Base-by-base conservation (phyloP, 768 basidiomycete species). In the Pholiota microspora region DNA sequence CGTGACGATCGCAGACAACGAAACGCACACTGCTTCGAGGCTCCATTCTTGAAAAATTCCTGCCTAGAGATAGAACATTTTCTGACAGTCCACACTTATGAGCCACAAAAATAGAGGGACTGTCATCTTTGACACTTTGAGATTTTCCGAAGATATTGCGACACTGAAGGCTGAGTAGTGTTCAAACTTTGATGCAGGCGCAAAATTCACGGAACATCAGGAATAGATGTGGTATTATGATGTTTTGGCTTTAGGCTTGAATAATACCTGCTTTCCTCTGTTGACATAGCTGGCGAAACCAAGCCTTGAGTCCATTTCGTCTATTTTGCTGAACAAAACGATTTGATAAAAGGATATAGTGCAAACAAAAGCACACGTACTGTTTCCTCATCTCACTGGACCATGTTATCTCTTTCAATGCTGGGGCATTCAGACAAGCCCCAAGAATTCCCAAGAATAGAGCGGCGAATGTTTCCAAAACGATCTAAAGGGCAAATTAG, bases 331-430 rank as follows among this genome's bases (percentile, higher is more conserved):
- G 40, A 27, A 25, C 9, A 47, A 32, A 25, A 52, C 53, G 32
- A 40, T n/a, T 32, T 38, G 52, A 56, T 31, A 44, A 36, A 38
- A 34, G 12, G 24, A n/a, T 36, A 12, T 8, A 27, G 6, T 12
- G 32, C 4, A 24, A 29, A 1, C 4, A 21, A 16, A 15, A 18
- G 32, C 10, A 35, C 7, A 69, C 83, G 60, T 61, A 92, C 92
- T 86, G 79, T 65, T 80, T 85, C 62, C 80, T 81, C 92, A 94
- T 94, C 71, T 95, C 92, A 61, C 88, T 91, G 15, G 89, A 82
- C 92, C 91, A 94, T 29, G 88, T 87, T 55, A 93, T 89, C 62
- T 92, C 89, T 61, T 86, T 90, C 29, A 93, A 70, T 28, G 76
- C 67, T 0, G 89, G 82, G 6, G 86, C 78, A 59, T 80, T 85